Conservation (phyloP, 164 flowering plant species). For the Nelumbo lutea region DNA sequence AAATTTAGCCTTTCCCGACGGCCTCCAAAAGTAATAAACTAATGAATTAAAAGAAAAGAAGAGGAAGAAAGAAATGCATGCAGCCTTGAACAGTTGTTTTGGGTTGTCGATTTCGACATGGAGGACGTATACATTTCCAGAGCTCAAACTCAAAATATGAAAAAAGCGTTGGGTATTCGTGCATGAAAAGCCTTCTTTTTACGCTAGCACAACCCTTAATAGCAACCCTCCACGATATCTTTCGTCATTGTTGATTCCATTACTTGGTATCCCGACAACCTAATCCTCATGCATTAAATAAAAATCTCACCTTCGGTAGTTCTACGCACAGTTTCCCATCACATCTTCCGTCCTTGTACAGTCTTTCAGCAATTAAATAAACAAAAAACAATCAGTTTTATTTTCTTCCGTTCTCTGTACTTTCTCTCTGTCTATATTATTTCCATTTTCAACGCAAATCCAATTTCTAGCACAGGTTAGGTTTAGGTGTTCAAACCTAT, state of each 20-base stretch:
- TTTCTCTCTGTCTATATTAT: no score
- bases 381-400: no score
- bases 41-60: no score
- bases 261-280: background rate
- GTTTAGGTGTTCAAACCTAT: no score
- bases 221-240: constrained; percentile 20
- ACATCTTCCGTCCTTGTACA: background rate
- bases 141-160: constrained; percentile 17
- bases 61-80: background rate
- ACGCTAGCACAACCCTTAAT: constrained; percentile 6
- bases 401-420: no score
- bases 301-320: constrained; percentile 2
- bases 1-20: no score
- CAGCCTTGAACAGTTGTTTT: background rate
- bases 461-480: no score
- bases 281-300: constrained; percentile 21
- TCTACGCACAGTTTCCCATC: background rate
- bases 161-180: constrained; percentile 10
- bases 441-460: no score
- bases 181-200: no score
- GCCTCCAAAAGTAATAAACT: no score
- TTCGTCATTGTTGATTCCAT: no score
- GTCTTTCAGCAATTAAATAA: no score
- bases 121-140: constrained; percentile 38
- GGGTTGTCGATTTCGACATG: constrained; percentile 6